These are phyloP conservation scores for Fusarium gaditjirri DNA, from an alignment of 2,329 filamentous ascomycete genomes.

Conservation along the genomic window DNA sequence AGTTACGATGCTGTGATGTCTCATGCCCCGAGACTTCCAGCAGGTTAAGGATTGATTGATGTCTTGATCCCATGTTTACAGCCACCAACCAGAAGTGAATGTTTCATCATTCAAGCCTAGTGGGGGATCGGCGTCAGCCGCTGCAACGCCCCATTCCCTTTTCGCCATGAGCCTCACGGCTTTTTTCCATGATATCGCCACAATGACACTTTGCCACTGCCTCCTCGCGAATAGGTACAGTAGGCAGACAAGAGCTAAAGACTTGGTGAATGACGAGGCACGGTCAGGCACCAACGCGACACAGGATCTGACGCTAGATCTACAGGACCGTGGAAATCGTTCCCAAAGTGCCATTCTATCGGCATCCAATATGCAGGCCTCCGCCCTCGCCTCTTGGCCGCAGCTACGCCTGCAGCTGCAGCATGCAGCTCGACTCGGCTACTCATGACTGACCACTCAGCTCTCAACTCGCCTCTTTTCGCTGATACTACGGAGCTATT, in stretches of 20 bases:
- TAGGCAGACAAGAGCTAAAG: neutral
- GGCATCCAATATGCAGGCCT: slow-evolving; percentile 39
- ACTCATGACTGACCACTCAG: neutral
- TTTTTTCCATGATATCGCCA: slow-evolving; percentile 36
- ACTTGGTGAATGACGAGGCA: neutral
- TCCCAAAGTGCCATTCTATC: slow-evolving; percentile 24
- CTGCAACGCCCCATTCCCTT: slow-evolving; percentile 17
- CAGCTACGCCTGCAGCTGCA: slow-evolving; percentile 20
- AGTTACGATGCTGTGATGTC: slow-evolving; percentile 25
- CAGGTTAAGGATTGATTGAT: slow-evolving; percentile 12
- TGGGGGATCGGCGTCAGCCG: slow-evolving; percentile 38
- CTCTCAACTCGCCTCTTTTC: slow-evolving; percentile 21
- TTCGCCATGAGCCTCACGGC: slow-evolving; percentile 32
- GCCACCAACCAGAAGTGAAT: slow-evolving; percentile 9
- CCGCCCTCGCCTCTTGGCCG: slow-evolving; percentile 32
- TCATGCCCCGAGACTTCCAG: slow-evolving; percentile 8
- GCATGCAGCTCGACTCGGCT: slow-evolving; percentile 30
- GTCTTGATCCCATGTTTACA: slow-evolving; percentile 5
- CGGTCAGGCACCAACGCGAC: slow-evolving; percentile 31
- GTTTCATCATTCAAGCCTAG: slow-evolving; percentile 7
- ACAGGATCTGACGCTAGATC: slow-evolving; percentile 18
- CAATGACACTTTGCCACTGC: slow-evolving; percentile 7
- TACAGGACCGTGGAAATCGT: slow-evolving; percentile 19
- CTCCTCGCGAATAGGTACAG: neutral
- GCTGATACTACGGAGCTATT: slow-evolving; percentile 17